Conservation (phyloP, 2,329 filamentous ascomycete genomes). For the Penicillium rolfsii region DNA sequence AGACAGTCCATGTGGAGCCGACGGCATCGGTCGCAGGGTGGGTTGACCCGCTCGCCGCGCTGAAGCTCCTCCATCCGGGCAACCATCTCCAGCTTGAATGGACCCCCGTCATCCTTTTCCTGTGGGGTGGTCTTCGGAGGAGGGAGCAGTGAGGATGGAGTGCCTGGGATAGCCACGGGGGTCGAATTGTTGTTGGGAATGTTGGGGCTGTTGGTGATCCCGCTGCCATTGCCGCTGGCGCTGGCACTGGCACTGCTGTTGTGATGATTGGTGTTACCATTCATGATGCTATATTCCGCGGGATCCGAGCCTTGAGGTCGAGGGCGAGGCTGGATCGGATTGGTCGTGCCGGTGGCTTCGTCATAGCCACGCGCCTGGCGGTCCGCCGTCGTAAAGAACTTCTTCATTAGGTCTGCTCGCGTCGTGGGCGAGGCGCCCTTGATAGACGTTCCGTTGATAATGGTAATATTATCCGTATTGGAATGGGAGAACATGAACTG, state of each 20-base stretch:
- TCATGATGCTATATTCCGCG: slow-evolving; percentile 46
- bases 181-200: slow-evolving; percentile 47
- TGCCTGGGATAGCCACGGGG: slow-evolving; percentile 59
- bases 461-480: slow-evolving; percentile 51
- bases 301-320: slow-evolving; percentile 40
- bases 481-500: slow-evolving; percentile 48
- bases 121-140: slow-evolving; percentile 49
- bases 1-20: slow-evolving; percentile 78
- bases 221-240: neutral
- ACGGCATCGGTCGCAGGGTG: slow-evolving; percentile 82
- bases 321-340: slow-evolving; percentile 36
- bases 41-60: slow-evolving; percentile 74
- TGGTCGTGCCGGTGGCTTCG: slow-evolving; percentile 30
- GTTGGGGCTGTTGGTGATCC: neutral
- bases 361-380: slow-evolving; percentile 50
- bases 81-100: slow-evolving; percentile 68
- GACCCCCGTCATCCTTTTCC: slow-evolving; percentile 61
- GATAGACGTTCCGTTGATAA: slow-evolving; percentile 52
- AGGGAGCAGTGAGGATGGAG: slow-evolving; percentile 57
- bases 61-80: slow-evolving; percentile 74
- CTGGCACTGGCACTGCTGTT: neutral
- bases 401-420: slow-evolving; percentile 63
- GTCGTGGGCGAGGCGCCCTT: slow-evolving; percentile 61
- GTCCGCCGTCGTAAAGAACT: slow-evolving; percentile 64
- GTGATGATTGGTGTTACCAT: slow-evolving; percentile 22